Base-by-base conservation (phyloP, 176 grass and related monocot genomes). In the Oryza rufipogon region DNA sequence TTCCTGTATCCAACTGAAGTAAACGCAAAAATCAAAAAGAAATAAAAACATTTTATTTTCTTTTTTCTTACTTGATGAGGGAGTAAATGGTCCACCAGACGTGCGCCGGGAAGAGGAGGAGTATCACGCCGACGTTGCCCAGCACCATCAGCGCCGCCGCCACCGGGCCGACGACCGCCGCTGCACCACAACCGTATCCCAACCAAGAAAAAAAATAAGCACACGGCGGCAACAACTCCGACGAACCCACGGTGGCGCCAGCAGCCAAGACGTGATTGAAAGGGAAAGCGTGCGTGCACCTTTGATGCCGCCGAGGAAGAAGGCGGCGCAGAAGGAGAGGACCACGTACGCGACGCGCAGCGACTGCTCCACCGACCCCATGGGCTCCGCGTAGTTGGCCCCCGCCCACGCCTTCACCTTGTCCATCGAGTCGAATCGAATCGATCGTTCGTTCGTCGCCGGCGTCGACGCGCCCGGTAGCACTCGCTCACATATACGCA, bases 291-390 rank as follows among this genome's bases (percentile, higher is more conserved):
- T 61, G 36, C 76, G 36, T 67, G 36, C 75, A 84, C 95, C 95
- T 97, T 97, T 97, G 80, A 92, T 78, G 67, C 80, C 92, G 16
- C 95, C 95, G 90, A 94, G 87, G 84, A 97, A 94, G 73, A 97
- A 87, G 80, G 95, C 95, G 85, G 88, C 83, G 85, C 90, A 91
- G 77, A 97, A 97, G 84, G 91, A 84, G 86, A 97, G 87, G 73
- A 94, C 81, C 9, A 97, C 92, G 83, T 94, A 94, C 17, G 86
- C 90, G 63, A 89, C 66, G 20, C 87, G 85, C 60, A 92, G 68
- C 73, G 88, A 90, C 28, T 76, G 47, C 45, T 87, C 81, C 79
- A 89, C 14, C 71, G 86, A 84, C 60, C 76, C 69, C 79, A 94
- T 84, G 78, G 86, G 79, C 75, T 82, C 86, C 74, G 90, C 74